Conservation (phyloP, 306 rosid species). For the Ceratonia siliqua region DNA sequence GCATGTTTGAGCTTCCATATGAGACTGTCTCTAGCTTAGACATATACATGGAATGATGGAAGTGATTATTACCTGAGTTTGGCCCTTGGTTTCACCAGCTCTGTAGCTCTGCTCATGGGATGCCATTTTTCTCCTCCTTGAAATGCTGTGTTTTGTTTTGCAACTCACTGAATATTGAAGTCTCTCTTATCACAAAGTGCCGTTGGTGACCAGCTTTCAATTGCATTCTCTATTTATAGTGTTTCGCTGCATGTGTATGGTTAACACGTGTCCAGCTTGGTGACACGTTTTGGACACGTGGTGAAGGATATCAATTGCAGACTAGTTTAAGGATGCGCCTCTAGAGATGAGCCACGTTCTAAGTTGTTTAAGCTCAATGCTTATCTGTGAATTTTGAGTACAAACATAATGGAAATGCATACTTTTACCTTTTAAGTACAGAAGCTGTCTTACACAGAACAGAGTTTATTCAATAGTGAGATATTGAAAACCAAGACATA, state of each 20-base stretch:
- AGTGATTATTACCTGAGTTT: constrained; percentile 44
- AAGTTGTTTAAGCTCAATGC: no score
- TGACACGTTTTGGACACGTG: constrained; percentile 61
- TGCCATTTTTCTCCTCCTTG: constrained; percentile 47
- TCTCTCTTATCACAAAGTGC: not conserved
- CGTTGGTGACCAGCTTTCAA: not conserved
- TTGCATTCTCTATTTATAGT: constrained; percentile 27
- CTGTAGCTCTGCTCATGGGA: constrained; percentile 40
- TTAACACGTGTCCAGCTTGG: constrained; percentile 38
- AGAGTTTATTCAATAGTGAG: no score
- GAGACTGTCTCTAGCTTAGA: no score
- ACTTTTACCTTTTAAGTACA: not conserved
- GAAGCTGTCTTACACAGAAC: no score
- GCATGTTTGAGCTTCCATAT: not conserved
- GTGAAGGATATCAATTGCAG: no score
- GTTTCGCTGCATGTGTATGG: not conserved
- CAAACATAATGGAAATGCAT: no score
- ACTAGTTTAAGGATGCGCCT: no score
- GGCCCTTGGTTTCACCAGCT: constrained; percentile 60
- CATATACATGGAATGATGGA: not conserved
- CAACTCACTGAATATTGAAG: not conserved
- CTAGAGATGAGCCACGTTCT: no score
- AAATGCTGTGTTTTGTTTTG: not conserved
- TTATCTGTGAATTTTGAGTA: no score
- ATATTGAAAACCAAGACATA: no score